Evolutionary conservation across 2,329 filamentous ascomycete genomes (phyloP).

Genomic region (Orbilia quercus): DNA sequence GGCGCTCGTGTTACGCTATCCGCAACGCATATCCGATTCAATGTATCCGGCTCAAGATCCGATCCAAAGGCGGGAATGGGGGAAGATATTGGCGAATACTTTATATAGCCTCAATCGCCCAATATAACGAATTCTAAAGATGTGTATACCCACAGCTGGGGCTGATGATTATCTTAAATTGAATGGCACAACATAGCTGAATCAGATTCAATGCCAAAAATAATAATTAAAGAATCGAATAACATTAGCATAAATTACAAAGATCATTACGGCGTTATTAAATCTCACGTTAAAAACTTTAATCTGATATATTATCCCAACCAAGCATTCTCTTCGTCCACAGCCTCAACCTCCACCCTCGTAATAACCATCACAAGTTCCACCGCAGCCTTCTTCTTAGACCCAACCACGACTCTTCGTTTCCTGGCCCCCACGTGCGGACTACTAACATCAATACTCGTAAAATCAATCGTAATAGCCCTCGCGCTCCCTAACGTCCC

Average conservation of each 20-base stretch:
- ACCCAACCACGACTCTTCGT: not conserved
- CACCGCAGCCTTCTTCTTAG: not conserved
- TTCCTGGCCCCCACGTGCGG: constrained; percentile 2
- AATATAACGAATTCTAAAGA: too few species aligned
- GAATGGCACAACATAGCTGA: too few species aligned
- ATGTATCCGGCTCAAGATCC: too few species aligned
- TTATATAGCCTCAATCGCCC: too few species aligned
- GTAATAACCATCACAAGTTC: constrained; percentile 28
- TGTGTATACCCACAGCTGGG: too few species aligned
- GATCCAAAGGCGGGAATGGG: too few species aligned
- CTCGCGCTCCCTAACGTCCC: not conserved
- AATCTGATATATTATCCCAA: not conserved
- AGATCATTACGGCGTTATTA: not conserved
- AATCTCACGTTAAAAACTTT: not conserved
- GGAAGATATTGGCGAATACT: too few species aligned
- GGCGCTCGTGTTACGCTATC: too few species aligned
- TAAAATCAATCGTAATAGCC: constrained; percentile 10
- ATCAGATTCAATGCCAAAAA: too few species aligned
- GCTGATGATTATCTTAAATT: too few species aligned
- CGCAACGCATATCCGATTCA: too few species aligned
- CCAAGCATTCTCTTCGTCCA: constrained; percentile 12
- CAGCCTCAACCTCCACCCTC: constrained; percentile 14
- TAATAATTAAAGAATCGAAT: too few species aligned
- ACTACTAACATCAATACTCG: not conserved
- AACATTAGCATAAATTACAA: not conserved